Conservation (phyloP, 768 basidiomycete genomes). For the Butyriboletus loyo region DNA sequence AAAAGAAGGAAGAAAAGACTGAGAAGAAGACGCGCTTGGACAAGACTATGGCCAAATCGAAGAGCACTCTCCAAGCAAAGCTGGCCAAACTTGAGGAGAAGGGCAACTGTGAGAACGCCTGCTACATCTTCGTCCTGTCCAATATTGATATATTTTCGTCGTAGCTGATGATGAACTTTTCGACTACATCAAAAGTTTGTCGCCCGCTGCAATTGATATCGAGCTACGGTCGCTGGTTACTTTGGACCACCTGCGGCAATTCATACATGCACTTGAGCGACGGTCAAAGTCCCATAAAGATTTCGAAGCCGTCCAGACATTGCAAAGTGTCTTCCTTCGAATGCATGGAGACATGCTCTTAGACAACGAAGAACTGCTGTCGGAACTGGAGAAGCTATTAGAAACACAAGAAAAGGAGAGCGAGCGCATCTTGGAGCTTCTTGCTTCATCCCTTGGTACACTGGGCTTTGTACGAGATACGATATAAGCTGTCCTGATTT, state of each 20-base stretch:
- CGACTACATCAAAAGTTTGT: constrained; percentile 76
- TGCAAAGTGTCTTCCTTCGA: constrained; percentile 79
- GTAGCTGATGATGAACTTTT: constrained; percentile 80
- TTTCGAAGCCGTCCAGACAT: constrained; percentile 92
- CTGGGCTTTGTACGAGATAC: constrained; percentile 73
- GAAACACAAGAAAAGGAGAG: constrained; percentile 75
- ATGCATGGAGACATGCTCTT: constrained; percentile 82
- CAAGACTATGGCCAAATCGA: constrained; percentile 46
- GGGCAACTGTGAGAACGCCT: constrained; percentile 62
- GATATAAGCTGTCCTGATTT: constrained; percentile 32
- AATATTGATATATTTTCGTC: constrained; percentile 2
- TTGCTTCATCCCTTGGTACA: constrained; percentile 71
- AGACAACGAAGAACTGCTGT: constrained; percentile 60
- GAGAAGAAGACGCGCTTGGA: constrained; percentile 51
- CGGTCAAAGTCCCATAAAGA: constrained; percentile 80
- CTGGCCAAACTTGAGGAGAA: constrained; percentile 52
- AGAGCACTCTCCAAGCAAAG: constrained; percentile 71
- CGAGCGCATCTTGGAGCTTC: constrained; percentile 69
- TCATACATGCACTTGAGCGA: constrained; percentile 69
- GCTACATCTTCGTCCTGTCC: background rate
- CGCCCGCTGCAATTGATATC: constrained; percentile 88
- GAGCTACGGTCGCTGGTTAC: constrained; percentile 80
- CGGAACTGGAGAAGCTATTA: constrained; percentile 54
- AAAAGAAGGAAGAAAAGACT: constrained; percentile 37
- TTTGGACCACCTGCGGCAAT: constrained; percentile 58